Percentiles rank a stretch among this genome's conserved stretches.
These are phyloP conservation scores for Ogataea neopini DNA, from an alignment of 805 yeast genomes.

Conservation along the genomic window DNA sequence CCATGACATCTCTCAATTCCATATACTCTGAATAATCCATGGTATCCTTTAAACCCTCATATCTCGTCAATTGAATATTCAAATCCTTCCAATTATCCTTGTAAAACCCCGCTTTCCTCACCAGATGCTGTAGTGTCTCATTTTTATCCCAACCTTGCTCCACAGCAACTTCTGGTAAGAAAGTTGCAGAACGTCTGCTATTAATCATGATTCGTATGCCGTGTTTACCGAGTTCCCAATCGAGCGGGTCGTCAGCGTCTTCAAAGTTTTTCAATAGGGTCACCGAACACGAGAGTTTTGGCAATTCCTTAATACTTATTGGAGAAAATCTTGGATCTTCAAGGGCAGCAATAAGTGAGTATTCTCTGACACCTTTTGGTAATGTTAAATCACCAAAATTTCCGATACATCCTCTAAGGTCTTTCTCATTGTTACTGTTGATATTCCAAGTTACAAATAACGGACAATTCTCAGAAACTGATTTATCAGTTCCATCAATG, in stretches of 20 bases:
- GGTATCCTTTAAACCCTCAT: conserved; percentile 52
- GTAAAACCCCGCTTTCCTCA: conserved; percentile 66
- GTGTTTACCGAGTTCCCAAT: conserved; percentile 83
- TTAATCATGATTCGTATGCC: conserved; percentile 68
- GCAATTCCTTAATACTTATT: conserved; percentile 54
- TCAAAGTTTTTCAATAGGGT: conserved; percentile 66
- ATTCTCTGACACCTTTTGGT: conserved; percentile 59
- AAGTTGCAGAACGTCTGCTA: conserved; percentile 64
- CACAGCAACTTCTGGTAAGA: conserved; percentile 84
- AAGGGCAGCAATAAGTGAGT: conserved; percentile 68
- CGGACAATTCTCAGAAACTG: conserved; percentile 44
- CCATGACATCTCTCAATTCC: conserved; percentile 17
- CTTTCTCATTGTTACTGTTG: conserved; percentile 30
- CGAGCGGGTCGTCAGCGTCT: conserved; percentile 49
- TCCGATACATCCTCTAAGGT: conserved; percentile 90
- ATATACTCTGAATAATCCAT: conserved; percentile 44
- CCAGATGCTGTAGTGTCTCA: conserved; percentile 69
- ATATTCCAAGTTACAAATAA: conserved; percentile 87
- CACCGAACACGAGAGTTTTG: conserved; percentile 53
- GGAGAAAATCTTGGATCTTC: conserved; percentile 80
- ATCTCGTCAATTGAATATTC: conserved; percentile 50
- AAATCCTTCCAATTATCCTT: conserved; percentile 31
- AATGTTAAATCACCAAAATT: conserved; percentile 64
- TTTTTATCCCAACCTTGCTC: conserved; percentile 82
- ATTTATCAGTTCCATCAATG: conserved; percentile 13